Evolutionary conservation across 768 basidiomycete genomes (phyloP).

Genomic region (Termitomyces sp.): DNA sequence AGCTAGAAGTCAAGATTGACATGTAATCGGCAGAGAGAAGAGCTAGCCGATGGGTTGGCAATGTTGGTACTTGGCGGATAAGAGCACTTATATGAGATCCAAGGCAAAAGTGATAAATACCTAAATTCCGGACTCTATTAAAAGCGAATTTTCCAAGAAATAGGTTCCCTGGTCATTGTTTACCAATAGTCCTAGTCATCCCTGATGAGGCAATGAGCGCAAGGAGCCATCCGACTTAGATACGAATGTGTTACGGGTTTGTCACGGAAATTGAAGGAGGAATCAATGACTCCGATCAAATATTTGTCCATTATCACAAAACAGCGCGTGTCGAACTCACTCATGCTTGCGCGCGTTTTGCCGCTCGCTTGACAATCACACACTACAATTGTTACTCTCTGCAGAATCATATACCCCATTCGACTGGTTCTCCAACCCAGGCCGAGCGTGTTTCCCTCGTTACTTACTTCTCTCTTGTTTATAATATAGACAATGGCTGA

Average conservation of each 20-base stretch:
- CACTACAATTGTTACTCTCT: slow-evolving; percentile 2
- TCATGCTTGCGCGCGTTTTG: slow-evolving; percentile 4
- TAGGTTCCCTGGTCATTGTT: neutral
- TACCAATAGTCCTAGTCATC: no score
- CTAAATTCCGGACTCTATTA: no score
- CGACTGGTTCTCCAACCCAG: neutral
- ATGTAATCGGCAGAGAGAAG: no score
- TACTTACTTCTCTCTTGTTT: neutral
- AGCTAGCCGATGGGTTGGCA: no score
- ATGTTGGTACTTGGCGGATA: no score
- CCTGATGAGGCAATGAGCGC: neutral
- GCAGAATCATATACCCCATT: slow-evolving; percentile 6
- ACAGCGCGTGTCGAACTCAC: neutral
- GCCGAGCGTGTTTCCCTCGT: slow-evolving; percentile 6
- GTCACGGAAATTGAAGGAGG: no score
- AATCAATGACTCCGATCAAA: no score
- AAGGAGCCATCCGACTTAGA: neutral
- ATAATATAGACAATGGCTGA: slow-evolving; percentile 45
- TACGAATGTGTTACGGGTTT: no score
- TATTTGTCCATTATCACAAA: neutral
- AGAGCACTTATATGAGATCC: no score
- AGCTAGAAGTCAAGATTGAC: no score
- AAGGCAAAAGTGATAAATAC: no score
- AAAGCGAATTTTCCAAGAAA: neutral
- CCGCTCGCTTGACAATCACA: slow-evolving; percentile 11